These are phyloP conservation scores for Aspergillus sp. DNA, from an alignment of 2,329 filamentous ascomycete genomes.

Conservation along the genomic window DNA sequence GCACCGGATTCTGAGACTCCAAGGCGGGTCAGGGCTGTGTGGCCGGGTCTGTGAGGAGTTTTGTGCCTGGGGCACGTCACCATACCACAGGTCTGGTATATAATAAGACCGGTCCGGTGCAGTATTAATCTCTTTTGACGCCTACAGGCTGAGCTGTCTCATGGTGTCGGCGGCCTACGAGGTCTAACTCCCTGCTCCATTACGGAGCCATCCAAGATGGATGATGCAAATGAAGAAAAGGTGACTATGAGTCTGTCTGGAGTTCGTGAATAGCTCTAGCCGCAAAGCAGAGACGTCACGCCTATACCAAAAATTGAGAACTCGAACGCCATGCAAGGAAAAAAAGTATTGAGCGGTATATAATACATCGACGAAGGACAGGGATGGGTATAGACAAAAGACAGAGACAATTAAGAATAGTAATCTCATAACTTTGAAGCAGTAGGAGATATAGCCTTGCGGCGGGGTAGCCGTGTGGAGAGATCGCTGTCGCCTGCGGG, in stretches of 20 bases:
- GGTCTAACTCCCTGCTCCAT: neutral
- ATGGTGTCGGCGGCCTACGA: too few relatives aligned
- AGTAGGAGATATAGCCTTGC: conserved; percentile 41
- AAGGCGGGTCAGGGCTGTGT: too few relatives aligned
- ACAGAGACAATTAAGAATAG: neutral
- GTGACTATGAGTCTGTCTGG: neutral
- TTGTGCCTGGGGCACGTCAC: too few relatives aligned
- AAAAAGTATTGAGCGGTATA: conserved; percentile 1
- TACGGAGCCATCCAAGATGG: neutral
- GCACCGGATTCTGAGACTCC: too few relatives aligned
- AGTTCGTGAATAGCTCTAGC: neutral
- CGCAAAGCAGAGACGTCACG: neutral
- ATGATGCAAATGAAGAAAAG: neutral
- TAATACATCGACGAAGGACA: conserved; percentile 4
- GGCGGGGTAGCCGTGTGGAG: conserved; percentile 41
- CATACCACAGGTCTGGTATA: too few relatives aligned
- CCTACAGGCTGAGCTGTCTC: too few relatives aligned
- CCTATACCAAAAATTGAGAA: neutral
- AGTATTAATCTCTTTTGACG: too few relatives aligned
- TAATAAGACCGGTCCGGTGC: too few relatives aligned
- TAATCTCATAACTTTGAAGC: conserved; percentile 34
- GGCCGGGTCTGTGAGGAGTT: too few relatives aligned
- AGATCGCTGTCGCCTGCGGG: conserved; percentile 34
- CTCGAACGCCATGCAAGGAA: neutral
- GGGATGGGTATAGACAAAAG: conserved; percentile 1